Evolutionary conservation across 495 filamentous ascomycete species (phyloP), one percentile per base, ranked within the genome.

Genomic region (Aspergillus leporis): DNA sequence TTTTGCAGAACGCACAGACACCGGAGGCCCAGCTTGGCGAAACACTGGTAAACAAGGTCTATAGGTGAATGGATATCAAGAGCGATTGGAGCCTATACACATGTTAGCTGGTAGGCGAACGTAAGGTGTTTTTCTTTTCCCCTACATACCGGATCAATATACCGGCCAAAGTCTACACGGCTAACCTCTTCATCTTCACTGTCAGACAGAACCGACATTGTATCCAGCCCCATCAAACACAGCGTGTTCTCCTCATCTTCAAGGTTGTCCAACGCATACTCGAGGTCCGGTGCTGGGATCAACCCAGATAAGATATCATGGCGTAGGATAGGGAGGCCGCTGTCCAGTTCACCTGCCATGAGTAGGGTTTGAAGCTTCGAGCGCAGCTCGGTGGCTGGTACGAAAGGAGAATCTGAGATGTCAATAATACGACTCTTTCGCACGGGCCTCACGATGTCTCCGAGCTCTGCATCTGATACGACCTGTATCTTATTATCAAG

Each of bases 21-120:
- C 56, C 94, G 80, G 59, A 98, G 70, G 1, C 94, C 94, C 18
- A 98, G 76, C 72, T 98, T 98, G 45, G 91, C 91, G 74, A 98
- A 98, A 65, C 91, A 96, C 69, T 98, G 93, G 62, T 96, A 97
- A 40, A 97, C 94, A 52, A 98, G 70, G 70, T 98, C 93, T 81
- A 98, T 94, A 2, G 94, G 92, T 1, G 88, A 93, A 65, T 88
- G 84, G 30, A 95, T 87, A 68, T 98, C 94, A 23, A 98, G 77
- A 7, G 93, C 85, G 16, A 98, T 79, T 1, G 94, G 94, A 22
- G 93, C 89, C 82, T 85, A 55, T 12, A 18, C 14, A 40, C 10
- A 41, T n/a, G 34, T 59, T 12, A 60, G 53, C 46, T 31, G 50
- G 19, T 50, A 46, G 30, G 4, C 9, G 18, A 43, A 30, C 14